Evolutionary conservation across 768 basidiomycete genomes (phyloP).

Genomic region (Collybia sp.): DNA sequence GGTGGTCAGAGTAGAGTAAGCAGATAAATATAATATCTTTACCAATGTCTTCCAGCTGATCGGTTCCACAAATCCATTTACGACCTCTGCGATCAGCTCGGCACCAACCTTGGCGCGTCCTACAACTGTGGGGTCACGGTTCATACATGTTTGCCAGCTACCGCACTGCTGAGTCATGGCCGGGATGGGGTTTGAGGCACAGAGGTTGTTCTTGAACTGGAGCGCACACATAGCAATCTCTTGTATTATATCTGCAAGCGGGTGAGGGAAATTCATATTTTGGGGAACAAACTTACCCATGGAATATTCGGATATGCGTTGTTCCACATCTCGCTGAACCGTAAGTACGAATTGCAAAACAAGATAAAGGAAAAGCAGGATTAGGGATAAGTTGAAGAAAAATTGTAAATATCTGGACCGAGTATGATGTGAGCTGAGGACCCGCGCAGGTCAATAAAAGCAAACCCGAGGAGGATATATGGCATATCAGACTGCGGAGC

Average conservation of each 20-base stretch:
- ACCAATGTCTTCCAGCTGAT: slow-evolving; percentile 98
- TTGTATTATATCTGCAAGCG: slow-evolving; percentile 72
- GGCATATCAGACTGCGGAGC: slow-evolving; percentile 61
- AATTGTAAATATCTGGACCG: slow-evolving; percentile 81
- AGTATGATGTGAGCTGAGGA: slow-evolving; percentile 1
- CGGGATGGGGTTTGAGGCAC: slow-evolving; percentile 71
- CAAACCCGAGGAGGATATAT: slow-evolving; percentile 83
- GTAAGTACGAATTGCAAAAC: slow-evolving; percentile 84
- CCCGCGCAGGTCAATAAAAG: slow-evolving; percentile 6
- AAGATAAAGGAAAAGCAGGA: slow-evolving; percentile 81
- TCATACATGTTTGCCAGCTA: slow-evolving; percentile 93
- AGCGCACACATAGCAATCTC: slow-evolving; percentile 87
- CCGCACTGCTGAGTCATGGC: slow-evolving; percentile 85
- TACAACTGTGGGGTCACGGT: slow-evolving; percentile 84
- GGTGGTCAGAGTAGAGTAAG: slow-evolving; percentile 9
- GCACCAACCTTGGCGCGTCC: slow-evolving; percentile 89
- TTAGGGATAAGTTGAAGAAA: slow-evolving; percentile 85
- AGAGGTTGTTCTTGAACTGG: slow-evolving; percentile 79
- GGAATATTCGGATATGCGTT: slow-evolving; percentile 83
- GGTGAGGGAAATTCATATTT: neutral
- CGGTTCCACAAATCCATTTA: slow-evolving; percentile 95
- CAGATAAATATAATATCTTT: slow-evolving; percentile 21
- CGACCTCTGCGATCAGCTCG: slow-evolving; percentile 92
- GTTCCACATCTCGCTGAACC: slow-evolving; percentile 85
- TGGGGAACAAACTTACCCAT: slow-evolving; percentile 52